Evolutionary conservation across 176 grass and related monocot species (phyloP).

Genomic region (Cymbopogon citratus): DNA sequence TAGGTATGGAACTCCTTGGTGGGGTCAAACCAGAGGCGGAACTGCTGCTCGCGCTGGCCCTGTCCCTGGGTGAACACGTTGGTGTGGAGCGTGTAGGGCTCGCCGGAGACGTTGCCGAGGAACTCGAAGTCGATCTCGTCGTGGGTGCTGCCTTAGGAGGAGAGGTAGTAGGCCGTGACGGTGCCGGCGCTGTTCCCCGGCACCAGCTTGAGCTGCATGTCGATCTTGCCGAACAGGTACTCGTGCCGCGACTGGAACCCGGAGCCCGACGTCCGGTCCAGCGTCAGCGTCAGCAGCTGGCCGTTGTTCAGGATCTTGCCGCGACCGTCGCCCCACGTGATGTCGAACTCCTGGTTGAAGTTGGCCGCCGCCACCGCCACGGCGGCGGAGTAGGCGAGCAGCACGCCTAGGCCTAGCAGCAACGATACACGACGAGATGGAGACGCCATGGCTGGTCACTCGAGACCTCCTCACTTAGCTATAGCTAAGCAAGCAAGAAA

Average conservation of each 20-base stretch:
- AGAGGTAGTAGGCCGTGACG: conserved; percentile 79
- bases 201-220: conserved; percentile 84
- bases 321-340: conserved; percentile 74
- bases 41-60: conserved; percentile 75
- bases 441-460: neutral
- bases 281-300: conserved; percentile 54
- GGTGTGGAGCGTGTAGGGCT: conserved; percentile 76
- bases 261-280: conserved; percentile 62
- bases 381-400: conserved; percentile 6
- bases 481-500: neutral
- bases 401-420: conserved; percentile 3
- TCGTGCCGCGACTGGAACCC: conserved; percentile 83
- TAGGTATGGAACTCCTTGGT: conserved; percentile 78
- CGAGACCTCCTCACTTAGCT: neutral
- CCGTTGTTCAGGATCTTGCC: conserved; percentile 54
- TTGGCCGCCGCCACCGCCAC: conserved; percentile 11
- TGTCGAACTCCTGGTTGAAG: conserved; percentile 63
- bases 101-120: conserved; percentile 61
- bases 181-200: conserved; percentile 82
- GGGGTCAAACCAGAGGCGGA: conserved; percentile 74
- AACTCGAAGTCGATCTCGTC: conserved; percentile 96
- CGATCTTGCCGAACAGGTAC: conserved; percentile 89
- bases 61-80: conserved; percentile 85
- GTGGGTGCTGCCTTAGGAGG: conserved; percentile 63
- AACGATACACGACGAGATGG: neutral